Conservation (phyloP, 2,329 filamentous ascomycete genomes). For the Penicillium nordicum region DNA sequence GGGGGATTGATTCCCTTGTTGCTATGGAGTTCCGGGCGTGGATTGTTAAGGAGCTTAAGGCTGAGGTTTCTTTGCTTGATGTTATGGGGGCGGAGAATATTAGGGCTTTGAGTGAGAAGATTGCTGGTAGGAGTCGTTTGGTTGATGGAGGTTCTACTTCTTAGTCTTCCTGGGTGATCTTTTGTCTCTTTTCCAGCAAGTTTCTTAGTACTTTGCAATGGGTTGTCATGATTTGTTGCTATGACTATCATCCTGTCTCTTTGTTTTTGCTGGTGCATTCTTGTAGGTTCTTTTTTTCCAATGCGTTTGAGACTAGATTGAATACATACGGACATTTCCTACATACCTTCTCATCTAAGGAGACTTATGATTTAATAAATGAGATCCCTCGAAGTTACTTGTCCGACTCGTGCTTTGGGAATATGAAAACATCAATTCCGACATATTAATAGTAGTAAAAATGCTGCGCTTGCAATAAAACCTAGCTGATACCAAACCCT, state of each 20-base stretch:
- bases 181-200: not conserved
- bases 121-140: slow-evolving; percentile 12
- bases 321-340: not conserved
- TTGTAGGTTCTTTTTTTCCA: not conserved
- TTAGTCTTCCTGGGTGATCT: not conserved
- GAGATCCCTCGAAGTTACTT: not conserved
- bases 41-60: slow-evolving; percentile 28
- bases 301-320: not conserved
- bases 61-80: slow-evolving; percentile 24
- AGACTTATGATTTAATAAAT: not conserved
- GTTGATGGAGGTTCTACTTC: not conserved
- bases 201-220: not conserved
- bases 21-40: slow-evolving; percentile 33
- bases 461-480: not conserved
- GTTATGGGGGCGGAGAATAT: slow-evolving; percentile 23
- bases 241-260: not conserved
- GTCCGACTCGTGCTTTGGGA: not conserved
- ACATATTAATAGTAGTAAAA: not conserved
- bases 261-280: not conserved
- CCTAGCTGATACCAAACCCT: not conserved
- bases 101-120: slow-evolving; percentile 16
- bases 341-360: not conserved
- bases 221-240: not conserved
- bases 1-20: slow-evolving; percentile 29
- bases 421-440: not conserved